These are phyloP conservation scores for Leccinum fibrillosum DNA, from an alignment of 768 basidiomycete species.

Conservation along the genomic window DNA sequence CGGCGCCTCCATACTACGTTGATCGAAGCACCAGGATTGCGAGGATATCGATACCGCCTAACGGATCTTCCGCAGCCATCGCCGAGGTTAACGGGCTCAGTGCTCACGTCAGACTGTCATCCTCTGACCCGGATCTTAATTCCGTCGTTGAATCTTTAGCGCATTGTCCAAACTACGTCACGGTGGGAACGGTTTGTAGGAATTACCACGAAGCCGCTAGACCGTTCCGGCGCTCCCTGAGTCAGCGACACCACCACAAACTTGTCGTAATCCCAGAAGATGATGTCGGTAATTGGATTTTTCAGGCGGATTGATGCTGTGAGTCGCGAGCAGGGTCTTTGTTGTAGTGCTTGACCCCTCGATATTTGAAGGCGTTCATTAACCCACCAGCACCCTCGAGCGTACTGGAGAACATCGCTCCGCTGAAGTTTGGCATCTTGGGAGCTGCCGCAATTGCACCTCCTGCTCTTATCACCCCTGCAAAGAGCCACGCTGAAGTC, in stretches of 20 bases:
- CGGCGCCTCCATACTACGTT: not conserved
- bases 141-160: too few species aligned
- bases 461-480: conserved; percentile 47
- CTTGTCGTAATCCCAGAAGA: not conserved
- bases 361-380: conserved; percentile 18
- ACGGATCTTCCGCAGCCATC: not conserved
- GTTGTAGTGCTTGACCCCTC: conserved; percentile 17
- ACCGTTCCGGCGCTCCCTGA: too few species aligned
- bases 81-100: not conserved
- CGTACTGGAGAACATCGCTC: not conserved
- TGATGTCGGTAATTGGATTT: conserved; percentile 25
- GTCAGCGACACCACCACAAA: not conserved
- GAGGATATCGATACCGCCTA: not conserved
- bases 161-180: too few species aligned
- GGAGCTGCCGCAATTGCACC: conserved; percentile 58
- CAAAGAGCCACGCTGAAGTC: conserved; percentile 52
- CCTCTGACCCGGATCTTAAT: too few species aligned
- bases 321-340: conserved; percentile 15
- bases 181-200: too few species aligned
- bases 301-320: conserved; percentile 25
- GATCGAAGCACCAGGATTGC: not conserved
- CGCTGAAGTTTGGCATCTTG: conserved; percentile 41
- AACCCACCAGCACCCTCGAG: conserved; percentile 14
- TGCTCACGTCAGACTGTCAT: too few species aligned
- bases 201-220: too few species aligned